A percentile compares a stretch with the other conserved stretches of the same genome.
These are phyloP conservation scores for Daldinia sp. DNA, from an alignment of 2,329 filamentous ascomycete genomes.

Conservation along the genomic window DNA sequence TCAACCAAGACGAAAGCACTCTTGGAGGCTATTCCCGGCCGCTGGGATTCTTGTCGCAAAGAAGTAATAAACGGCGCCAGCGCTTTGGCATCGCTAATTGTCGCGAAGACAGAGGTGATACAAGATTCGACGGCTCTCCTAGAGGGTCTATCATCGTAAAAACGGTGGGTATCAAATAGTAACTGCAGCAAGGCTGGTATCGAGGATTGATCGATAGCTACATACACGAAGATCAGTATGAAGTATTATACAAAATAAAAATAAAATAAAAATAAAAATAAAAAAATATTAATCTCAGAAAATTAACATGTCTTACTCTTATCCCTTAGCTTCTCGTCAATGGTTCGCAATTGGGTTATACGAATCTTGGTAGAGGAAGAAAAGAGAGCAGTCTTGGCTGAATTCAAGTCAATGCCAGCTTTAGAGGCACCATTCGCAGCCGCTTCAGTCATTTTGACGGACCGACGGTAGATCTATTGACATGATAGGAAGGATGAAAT, in stretches of 20 bases:
- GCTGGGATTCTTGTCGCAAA: conserved; percentile 79
- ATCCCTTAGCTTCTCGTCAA: conserved; percentile 67
- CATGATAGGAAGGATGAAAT: conserved; percentile 48
- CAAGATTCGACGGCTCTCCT: conserved; percentile 86
- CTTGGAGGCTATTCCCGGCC: conserved; percentile 79
- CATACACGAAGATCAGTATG: conserved; percentile 27
- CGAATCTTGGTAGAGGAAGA: conserved; percentile 72
- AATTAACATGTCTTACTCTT: conserved; percentile 30
- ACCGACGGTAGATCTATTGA: conserved; percentile 52
- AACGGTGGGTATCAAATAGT: conserved; percentile 87
- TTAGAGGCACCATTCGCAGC: conserved; percentile 57
- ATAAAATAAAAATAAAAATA: background rate
- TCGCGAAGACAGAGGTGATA: conserved; percentile 74
- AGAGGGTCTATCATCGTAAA: conserved; percentile 88
- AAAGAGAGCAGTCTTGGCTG: conserved; percentile 63
- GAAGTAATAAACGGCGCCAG: conserved; percentile 74
- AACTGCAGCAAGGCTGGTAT: conserved; percentile 72
- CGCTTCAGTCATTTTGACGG: conserved; percentile 64
- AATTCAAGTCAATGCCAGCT: conserved; percentile 62
- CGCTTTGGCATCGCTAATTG: conserved; percentile 66
- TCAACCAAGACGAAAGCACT: conserved; percentile 91
- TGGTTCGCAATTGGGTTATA: conserved; percentile 64
- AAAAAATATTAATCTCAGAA: background rate
- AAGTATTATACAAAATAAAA: conserved; percentile 2
- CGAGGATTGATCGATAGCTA: conserved; percentile 63